Base-by-base conservation (phyloP, 1,284 basidiomycete genomes). In the Wolfiporia cocos region DNA sequence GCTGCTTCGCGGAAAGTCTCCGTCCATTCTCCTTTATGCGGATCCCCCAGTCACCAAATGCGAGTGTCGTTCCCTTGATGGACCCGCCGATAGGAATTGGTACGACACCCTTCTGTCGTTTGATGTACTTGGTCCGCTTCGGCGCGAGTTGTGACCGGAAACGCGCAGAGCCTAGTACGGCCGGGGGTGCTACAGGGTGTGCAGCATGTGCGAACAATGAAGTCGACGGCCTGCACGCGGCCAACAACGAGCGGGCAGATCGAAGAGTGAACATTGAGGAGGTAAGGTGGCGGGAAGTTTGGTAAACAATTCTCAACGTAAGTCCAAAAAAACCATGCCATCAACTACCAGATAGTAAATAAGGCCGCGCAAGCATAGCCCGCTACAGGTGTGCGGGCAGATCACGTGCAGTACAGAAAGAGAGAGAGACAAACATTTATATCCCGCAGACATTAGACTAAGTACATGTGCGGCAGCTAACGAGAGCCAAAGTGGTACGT, bases 21-120 rank as follows among this genome's bases (percentile, higher is more conserved):
- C 78, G 78, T 0, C 92, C 91, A 46, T 83, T 73, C 0, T 85
- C 84, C 55, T 90, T 87, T 17, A 97, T 86, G 31, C 96, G 71
- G 34, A 98, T 78, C 3, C 96, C 96, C 75, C 85, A 99, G 12
- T 89, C 83, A 29, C 94, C 96, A 55, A 83, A 91, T 23, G 91
- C 82, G 22, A 99, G 77, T 1, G 92, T 94, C 7, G 95, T 96
- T 19, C 95, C 96, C 59, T 92, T 92, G 26, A 81, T 88, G 14
- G 92, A 95, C 14, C 96, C 95, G 44, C 95, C 96, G 38, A 64
- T 80, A 5, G 86, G 85, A 37, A 93, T 79, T 6, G 85, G 85
- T 28, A 93, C 76, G 37, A 83, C 76, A 43, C 91, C 92, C 63
- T 96, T 96, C 65, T 93, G 90, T 24, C 88, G 74, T 63, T 90